A percentile compares a stretch with the other conserved stretches of the same genome.
Evolutionary conservation across 1,139 yeast species (phyloP).

Genomic region (Geotrichum reessii): DNA sequence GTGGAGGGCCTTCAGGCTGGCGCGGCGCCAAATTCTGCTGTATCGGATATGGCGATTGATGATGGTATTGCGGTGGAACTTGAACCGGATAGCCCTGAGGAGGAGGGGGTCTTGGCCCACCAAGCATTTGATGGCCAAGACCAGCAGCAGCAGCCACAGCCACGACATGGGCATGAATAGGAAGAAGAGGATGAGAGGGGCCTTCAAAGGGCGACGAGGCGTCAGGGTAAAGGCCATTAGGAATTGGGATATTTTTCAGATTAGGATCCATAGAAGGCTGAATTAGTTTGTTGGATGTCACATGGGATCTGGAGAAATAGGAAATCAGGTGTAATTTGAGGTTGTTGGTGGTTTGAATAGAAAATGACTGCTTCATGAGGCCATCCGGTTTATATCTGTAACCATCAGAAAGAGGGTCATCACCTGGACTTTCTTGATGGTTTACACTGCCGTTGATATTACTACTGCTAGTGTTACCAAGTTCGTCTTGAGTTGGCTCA

Average conservation of each 20-base stretch:
- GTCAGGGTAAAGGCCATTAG: constrained; percentile 41
- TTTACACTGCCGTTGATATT: neutral
- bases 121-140: neutral
- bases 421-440: neutral
- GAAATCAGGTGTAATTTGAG: constrained; percentile 55
- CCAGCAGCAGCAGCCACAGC: neutral
- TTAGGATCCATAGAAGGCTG: constrained; percentile 42
- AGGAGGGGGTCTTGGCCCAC: constrained; percentile 4
- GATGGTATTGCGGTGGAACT: constrained; percentile 18
- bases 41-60: constrained; percentile 14
- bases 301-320: constrained; percentile 40
- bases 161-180: neutral
- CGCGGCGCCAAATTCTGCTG: constrained; percentile 20
- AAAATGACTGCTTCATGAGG: constrained; percentile 55
- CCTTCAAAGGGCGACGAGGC: constrained; percentile 21
- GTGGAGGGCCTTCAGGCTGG: constrained; percentile 17
- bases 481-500: constrained; percentile 14
- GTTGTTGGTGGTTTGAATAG: constrained; percentile 48
- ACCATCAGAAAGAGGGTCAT: constrained; percentile 24
- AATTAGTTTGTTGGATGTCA: constrained; percentile 28
- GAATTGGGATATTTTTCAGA: constrained; percentile 36
- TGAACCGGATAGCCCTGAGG: constrained; percentile 10
- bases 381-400: constrained; percentile 45
- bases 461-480: neutral
- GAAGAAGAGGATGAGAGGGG: constrained; percentile 8